Conservation (phyloP, 2,329 filamentous ascomycete genomes). For the Plectosphaerella cucumerina region DNA sequence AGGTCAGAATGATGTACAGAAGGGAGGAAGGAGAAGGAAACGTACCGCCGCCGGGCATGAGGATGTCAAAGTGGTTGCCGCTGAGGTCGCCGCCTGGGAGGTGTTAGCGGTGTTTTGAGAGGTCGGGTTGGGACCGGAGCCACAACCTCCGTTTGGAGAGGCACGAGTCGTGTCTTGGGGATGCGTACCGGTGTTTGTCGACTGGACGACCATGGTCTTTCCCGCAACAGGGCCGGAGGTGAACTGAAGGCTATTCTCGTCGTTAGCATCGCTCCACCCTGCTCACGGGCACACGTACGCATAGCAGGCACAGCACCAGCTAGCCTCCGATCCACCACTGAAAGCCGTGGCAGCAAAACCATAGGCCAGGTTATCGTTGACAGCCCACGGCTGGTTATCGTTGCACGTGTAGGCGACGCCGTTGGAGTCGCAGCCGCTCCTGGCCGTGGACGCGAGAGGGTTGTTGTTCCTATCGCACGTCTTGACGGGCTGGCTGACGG, state of each 20-base stretch:
- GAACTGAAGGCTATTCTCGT: constrained; percentile 42
- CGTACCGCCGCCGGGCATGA: constrained; percentile 52
- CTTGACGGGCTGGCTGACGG: constrained; percentile 44
- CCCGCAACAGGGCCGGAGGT: constrained; percentile 46
- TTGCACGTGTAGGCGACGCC: constrained; percentile 60
- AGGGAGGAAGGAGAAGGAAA: background rate
- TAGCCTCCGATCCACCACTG: constrained; percentile 47
- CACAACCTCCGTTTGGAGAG: too few relatives aligned
- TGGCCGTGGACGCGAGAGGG: constrained; percentile 41
- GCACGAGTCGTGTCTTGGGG: too few relatives aligned
- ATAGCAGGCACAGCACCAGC: constrained; percentile 65
- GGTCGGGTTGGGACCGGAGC: too few relatives aligned
- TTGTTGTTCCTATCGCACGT: constrained; percentile 53
- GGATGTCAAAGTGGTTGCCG: constrained; percentile 55
- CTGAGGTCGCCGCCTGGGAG: constrained; percentile 45
- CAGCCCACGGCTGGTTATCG: constrained; percentile 58
- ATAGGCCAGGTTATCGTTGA: constrained; percentile 55
- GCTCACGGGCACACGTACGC: constrained; percentile 28
- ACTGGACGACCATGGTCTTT: constrained; percentile 63
- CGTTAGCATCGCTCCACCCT: too few relatives aligned
- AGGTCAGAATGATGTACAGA: background rate
- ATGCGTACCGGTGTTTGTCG: constrained; percentile 53
- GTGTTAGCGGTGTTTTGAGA: background rate
- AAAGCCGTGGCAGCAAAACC: constrained; percentile 63
- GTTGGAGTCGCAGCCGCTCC: constrained; percentile 51